Conservation (phyloP, 768 basidiomycete genomes). For the Lyophyllum shimeji region DNA sequence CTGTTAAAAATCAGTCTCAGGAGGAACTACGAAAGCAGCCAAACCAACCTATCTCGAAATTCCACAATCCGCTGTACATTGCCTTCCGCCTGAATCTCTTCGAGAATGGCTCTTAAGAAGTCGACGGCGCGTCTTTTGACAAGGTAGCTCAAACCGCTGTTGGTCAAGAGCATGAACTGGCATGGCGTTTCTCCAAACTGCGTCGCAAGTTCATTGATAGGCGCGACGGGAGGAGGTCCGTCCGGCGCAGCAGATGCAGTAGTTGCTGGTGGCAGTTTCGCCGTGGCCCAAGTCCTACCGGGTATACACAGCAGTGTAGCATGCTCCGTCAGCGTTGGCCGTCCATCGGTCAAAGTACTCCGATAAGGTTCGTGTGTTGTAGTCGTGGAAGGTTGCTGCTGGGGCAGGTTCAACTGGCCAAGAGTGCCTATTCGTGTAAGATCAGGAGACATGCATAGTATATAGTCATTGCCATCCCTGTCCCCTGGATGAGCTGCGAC, state of each 20-base stretch:
- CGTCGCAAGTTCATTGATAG: constrained; percentile 78
- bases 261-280: constrained; percentile 42
- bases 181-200: constrained; percentile 75
- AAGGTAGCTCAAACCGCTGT: constrained; percentile 80
- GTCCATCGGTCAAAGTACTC: constrained; percentile 30
- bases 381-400: constrained; percentile 33
- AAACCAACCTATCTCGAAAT: constrained; percentile 72
- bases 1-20: constrained; percentile 37
- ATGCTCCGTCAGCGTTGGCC: constrained; percentile 74
- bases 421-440: constrained; percentile 69
- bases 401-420: constrained; percentile 58
- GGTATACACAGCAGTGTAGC: constrained; percentile 76
- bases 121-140: constrained; percentile 83
- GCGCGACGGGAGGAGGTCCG: constrained; percentile 50
- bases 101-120: constrained; percentile 77
- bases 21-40: background rate
- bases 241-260: constrained; percentile 29
- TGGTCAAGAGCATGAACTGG: constrained; percentile 88
- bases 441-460: constrained; percentile 76
- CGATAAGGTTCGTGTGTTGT: constrained; percentile 33
- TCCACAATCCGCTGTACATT: constrained; percentile 78
- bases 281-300: constrained; percentile 85
- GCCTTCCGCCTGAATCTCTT: constrained; percentile 76
- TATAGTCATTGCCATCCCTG: constrained; percentile 68
- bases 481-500: constrained; percentile 77